Evolutionary conservation across 225 moss, liverwort and hornwort genomes (phyloP).

Genomic region (Rhytidiadelphus loreus): DNA sequence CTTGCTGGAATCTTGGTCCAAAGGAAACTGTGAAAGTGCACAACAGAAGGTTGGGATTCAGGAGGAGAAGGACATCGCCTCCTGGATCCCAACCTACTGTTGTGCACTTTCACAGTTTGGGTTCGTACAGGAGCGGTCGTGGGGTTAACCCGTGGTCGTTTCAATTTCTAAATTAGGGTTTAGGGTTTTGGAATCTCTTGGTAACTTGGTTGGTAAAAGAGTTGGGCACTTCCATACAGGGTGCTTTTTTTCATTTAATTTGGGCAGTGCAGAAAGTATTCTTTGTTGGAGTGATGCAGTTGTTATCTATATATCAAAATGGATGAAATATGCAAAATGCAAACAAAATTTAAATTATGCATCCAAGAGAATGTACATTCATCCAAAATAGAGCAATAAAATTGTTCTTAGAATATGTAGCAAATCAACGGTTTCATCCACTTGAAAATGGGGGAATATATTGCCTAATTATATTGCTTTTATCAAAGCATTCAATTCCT

Average conservation of each 20-base stretch:
- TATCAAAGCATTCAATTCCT: not conserved
- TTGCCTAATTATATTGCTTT: rapidly evolving
- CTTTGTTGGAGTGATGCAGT: not conserved
- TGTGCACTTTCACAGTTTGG: not conserved
- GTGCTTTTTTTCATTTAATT: not conserved
- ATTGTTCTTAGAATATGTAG: not conserved
- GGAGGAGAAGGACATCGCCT: not conserved
- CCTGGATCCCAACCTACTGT: not conserved
- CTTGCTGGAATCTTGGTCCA: not conserved
- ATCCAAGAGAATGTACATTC: not conserved
- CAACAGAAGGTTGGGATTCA: not conserved
- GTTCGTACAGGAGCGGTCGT: not conserved
- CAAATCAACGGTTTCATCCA: rapidly evolving
- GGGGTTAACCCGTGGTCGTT: not conserved
- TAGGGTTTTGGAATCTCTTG: not conserved
- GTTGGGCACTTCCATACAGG: not conserved
- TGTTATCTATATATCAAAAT: not conserved
- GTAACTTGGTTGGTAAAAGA: not conserved
- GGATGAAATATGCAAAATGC: not conserved
- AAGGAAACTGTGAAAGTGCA: not conserved
- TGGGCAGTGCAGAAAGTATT: not conserved
- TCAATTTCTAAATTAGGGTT: not conserved
- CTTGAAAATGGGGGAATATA: not conserved
- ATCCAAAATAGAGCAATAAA: not conserved
- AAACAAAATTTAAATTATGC: not conserved